Conservation (phyloP, 257 asterid genomes). For the Fraxinus cuspidata region DNA sequence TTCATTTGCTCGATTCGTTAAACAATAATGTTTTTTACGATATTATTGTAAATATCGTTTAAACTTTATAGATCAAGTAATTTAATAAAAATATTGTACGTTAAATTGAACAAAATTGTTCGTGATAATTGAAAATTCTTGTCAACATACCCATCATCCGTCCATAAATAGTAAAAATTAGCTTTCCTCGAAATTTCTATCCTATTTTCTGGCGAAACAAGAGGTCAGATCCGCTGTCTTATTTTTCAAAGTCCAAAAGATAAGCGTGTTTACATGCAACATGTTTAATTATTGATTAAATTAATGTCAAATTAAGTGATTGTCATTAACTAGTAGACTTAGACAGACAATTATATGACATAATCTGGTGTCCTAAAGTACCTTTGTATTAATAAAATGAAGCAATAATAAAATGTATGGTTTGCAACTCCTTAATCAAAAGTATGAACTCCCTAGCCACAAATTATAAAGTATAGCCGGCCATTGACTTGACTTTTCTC, state of each 20-base stretch:
- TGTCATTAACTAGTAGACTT: background rate
- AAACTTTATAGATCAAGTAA: too few species aligned
- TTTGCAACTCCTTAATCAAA: background rate
- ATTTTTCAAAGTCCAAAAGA: background rate
- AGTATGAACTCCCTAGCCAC: background rate
- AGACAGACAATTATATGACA: background rate
- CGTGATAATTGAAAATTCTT: background rate
- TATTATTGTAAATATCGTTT: too few species aligned
- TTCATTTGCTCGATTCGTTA: too few species aligned
- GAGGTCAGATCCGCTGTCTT: background rate
- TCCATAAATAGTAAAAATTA: background rate
- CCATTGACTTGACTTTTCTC: background rate
- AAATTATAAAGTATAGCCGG: background rate
- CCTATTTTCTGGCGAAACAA: background rate
- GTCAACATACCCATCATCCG: background rate
- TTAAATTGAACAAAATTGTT: too few species aligned
- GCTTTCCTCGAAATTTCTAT: background rate
- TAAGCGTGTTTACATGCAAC: background rate
- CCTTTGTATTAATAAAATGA: background rate
- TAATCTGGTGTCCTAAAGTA: background rate
- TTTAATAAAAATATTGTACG: too few species aligned
- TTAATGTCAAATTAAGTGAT: background rate
- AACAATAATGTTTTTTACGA: too few species aligned
- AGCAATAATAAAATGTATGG: constrained; percentile 1
- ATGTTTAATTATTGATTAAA: background rate